Conservation (phyloP, 306 rosid genomes). For the Spatholobus suberectus region DNA sequence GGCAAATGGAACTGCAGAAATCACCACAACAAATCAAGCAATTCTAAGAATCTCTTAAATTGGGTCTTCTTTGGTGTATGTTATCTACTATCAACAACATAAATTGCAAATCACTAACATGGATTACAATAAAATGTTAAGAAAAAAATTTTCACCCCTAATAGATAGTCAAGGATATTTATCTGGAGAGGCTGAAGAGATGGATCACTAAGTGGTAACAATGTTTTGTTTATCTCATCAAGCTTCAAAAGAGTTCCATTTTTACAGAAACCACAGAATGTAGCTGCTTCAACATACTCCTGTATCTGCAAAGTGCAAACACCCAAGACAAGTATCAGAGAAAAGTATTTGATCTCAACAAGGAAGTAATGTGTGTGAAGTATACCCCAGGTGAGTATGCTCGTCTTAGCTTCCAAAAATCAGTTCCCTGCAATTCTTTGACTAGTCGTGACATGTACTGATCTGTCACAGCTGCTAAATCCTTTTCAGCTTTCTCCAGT, state of each 20-base stretch:
- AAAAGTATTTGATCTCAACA: conserved; percentile 9
- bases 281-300: conserved; percentile 96
- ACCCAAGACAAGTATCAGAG: conserved; percentile 38
- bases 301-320: conserved; percentile 80
- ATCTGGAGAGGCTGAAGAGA: conserved; percentile 84
- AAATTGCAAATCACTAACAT: conserved; percentile 3
- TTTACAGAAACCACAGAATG: conserved; percentile 85
- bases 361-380: conserved; percentile 36
- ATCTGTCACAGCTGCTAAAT: conserved; percentile 72
- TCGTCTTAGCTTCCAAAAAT: conserved; percentile 97
- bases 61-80: not conserved
- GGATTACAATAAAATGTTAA: conserved; percentile 21
- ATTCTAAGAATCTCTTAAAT: not conserved
- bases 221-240: conserved; percentile 75
- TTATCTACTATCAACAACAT: not conserved
- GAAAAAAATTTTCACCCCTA: conserved; percentile 67
- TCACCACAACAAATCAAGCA: conserved; percentile 28
- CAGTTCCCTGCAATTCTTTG: conserved; percentile 85
- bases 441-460: conserved; percentile 67
- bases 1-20: conserved; percentile 27
- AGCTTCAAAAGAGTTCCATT: conserved; percentile 88
- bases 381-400: conserved; percentile 97
- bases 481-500: conserved; percentile 90
- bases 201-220: conserved; percentile 78
- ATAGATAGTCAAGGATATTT: conserved; percentile 85